Percentiles rank a stretch among this genome's conserved stretches.
These are phyloP conservation scores for Lolium perenne DNA, from an alignment of 176 grass and related monocot species.

Conservation along the genomic window DNA sequence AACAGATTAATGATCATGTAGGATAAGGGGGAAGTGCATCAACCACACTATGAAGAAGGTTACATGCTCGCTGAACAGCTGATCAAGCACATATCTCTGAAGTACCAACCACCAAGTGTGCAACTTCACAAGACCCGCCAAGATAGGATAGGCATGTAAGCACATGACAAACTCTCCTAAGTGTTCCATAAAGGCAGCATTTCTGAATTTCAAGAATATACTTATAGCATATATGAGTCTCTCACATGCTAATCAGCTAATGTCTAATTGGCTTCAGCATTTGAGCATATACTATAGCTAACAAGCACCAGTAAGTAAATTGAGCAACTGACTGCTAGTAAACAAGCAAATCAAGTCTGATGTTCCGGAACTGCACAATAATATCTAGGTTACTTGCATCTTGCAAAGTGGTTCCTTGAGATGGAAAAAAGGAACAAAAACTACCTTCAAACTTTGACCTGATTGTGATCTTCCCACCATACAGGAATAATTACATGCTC, in stretches of 20 bases:
- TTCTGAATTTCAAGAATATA: background rate
- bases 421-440: background rate
- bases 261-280: background rate
- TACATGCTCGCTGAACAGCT: background rate
- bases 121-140: conserved; percentile 6
- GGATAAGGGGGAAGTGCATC: background rate
- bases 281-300: conserved; percentile 26
- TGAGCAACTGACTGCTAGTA: background rate
- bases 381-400: conserved; percentile 5
- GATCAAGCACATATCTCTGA: background rate
- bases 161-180: background rate
- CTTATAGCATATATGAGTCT: conserved; percentile 18
- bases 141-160: conserved; percentile 9
- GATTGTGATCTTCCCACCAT: conserved; percentile 1
- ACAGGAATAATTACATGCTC: background rate
- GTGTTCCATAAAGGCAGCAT: background rate
- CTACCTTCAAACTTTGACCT: conserved; percentile 2
- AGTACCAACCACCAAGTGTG: conserved; percentile 14
- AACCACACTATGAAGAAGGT: background rate
- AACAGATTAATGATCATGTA: background rate
- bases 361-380: background rate
- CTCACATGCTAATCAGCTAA: background rate
- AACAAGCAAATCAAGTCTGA: background rate
- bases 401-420: background rate
- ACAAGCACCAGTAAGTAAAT: background rate